Base-by-base conservation (phyloP, 1,284 basidiomycete species). In the Trichosporon sp. region DNA sequence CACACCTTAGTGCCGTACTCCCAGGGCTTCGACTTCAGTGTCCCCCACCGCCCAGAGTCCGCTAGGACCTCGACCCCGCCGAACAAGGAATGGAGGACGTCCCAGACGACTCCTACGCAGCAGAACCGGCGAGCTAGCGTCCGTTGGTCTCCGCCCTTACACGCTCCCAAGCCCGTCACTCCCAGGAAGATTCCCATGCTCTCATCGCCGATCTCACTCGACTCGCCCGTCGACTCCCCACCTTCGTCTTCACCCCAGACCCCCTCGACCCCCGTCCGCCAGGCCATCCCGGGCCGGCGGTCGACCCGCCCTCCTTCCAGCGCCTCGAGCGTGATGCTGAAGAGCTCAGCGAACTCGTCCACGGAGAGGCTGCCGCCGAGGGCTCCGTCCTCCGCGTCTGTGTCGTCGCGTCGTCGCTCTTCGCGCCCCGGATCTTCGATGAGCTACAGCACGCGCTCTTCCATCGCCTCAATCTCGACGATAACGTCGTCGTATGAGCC, bases 381-480 rank as follows among this genome's bases (percentile, higher is more conserved):
- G 63, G 53, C 35, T 23, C 58, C 62, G 38, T 62, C 62, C 7
- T 51, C 32, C n/a, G 60, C 60, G n/a, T 58, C 65, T 0, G 21
- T 32, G 29, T 44, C 65, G 6, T 66, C 58, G 27, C 62, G 65
- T 18, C 65, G 68, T 4, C 47, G 56, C 12, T 67, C 65, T 11
- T 70, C 68, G 32, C 65, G 68, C 18, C 68, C 68, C 42, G 21
- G 23, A 23, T 53, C 53, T n/a, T 42, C 62, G 27, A 62, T 56
- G 15, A 35, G 51, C 11, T 23, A 51, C 25, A 62, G 68, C 65
- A 70, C 68, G 1, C 62, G 68, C n/a, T 62, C 65, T 8, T 67
- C 65, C 12, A 70, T 70, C 29, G 68, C 68, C 9, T 69, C 68
- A 7, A 64, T 66, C 25, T 69, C 68, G 47, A 69, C 68, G 13